phyloP scores from a whole-genome alignment of 1,139 yeast genomes.

The Yamadazyma triangularis region DNA sequence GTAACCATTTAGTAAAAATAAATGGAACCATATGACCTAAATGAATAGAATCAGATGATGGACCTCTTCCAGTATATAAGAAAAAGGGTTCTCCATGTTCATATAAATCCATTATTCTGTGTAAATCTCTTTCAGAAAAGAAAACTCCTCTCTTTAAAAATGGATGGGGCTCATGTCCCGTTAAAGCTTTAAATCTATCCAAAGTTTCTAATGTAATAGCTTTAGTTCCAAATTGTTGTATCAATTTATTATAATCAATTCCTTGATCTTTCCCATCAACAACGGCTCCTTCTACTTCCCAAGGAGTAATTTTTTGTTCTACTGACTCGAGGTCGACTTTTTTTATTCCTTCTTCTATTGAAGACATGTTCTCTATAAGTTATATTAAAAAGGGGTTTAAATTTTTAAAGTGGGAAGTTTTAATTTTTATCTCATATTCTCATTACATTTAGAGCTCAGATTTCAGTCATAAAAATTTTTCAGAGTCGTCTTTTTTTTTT shows the following conservation, averaged over 20 bases:
- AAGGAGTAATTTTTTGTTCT: constrained; percentile 84
- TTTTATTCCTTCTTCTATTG: constrained; percentile 22
- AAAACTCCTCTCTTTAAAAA: constrained; percentile 88
- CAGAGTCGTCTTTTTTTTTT: background rate
- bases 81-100: constrained; percentile 96
- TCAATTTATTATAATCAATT: constrained; percentile 86
- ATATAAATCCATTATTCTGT: constrained; percentile 73
- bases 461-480: no score
- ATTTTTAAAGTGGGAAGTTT: no score
- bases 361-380: no score
- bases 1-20: constrained; percentile 94
- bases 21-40: constrained; percentile 98
- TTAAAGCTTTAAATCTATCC: constrained; percentile 68
- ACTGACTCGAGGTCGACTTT: constrained; percentile 24
- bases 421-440: no score
- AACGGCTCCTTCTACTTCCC: constrained; percentile 99
- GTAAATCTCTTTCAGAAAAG: constrained; percentile 88
- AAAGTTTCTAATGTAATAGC: constrained; percentile 68
- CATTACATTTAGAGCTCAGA: no score
- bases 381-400: no score
- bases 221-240: constrained; percentile 83
- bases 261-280: constrained; percentile 87
- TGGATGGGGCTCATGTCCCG: constrained; percentile 93
- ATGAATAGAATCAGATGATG: constrained; percentile 92
- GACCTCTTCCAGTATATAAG: constrained; percentile 97